Evolutionary conservation across 331 rosid genomes (phyloP).

Genomic region (Malus hybrid): DNA sequence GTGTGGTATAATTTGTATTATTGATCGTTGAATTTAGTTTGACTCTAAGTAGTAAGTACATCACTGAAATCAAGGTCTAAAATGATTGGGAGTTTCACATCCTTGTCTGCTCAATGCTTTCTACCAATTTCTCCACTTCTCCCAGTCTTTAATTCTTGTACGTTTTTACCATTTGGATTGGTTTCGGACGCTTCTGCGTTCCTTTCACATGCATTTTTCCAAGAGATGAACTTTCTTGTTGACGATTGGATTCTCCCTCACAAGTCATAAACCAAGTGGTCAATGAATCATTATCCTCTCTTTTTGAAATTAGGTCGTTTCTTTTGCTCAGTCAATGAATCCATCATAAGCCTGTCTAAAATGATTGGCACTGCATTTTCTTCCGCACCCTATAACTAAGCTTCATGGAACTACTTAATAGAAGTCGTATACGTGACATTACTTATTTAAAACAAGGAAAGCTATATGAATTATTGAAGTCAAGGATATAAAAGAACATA

Average conservation of each 20-base stretch:
- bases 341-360: conserved; percentile 10
- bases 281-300: conserved; percentile 12
- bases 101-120: neutral
- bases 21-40: neutral
- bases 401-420: neutral
- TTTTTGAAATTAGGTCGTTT: neutral
- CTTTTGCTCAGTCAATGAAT: conserved; percentile 5
- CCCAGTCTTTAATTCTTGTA: neutral
- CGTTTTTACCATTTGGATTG: neutral
- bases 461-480: neutral
- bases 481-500: neutral
- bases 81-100: neutral
- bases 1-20: neutral
- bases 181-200: neutral
- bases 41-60: too few species aligned
- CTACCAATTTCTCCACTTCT: neutral
- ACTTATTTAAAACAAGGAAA: too few species aligned
- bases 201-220: neutral
- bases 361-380: too few species aligned
- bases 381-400: too few species aligned
- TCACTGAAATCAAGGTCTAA: neutral
- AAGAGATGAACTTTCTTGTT: neutral
- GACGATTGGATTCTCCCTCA: conserved; percentile 2
- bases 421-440: too few species aligned
- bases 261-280: neutral